Base-by-base conservation (phyloP, 1,139 yeast species). In the Tardiomyces depauwii region DNA sequence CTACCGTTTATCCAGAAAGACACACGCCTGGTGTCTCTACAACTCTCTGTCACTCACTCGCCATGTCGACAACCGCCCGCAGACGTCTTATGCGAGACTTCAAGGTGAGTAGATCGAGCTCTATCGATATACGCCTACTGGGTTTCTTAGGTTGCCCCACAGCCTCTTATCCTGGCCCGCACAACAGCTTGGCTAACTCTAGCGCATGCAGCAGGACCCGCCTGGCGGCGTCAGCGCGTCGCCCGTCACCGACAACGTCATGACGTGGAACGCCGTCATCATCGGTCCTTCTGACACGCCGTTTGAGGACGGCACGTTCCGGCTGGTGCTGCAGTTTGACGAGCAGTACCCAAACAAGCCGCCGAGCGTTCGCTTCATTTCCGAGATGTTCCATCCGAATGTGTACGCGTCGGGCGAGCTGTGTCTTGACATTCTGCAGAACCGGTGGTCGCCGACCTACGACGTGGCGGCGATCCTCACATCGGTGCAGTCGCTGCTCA, bases 261-360 rank as follows among this genome's bases (percentile, higher is more conserved):
- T 91, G 96, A 77, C 85, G 44, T 91, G 98, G 94, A 91, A 93
- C 64, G 99, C 97, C 0, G 95, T 91, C 51, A 91, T 91, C 50
- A 89, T 91, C 50, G 99, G 99, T 0, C 99, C 99, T 1, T 81
- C 91, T 32, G 97, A 89, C 52, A 91, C 99, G 1, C 97, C 98
- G 2, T 91, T 87, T 61, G 98, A 91, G 65, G 99, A 91, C 60
- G 99, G 99, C 16, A 91, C 98, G 0, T 93, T 91, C 68, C 76
- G 95, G 48, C 73, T 91, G 50, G 74, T 81, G 47, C 68, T 93
- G 54, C 93, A 86, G 58, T 91, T 91, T 64, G 96, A 89, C 62
- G 99, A 91, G 67, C 96, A 88, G 61, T 91, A 91, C 60, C 99
- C 99, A 5, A 89, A 89, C 59, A 91, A 91, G 61, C 97, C 98